These are phyloP conservation scores for Colletotrichum cereale DNA, from an alignment of 2,329 filamentous ascomycete species.

Conservation along the genomic window DNA sequence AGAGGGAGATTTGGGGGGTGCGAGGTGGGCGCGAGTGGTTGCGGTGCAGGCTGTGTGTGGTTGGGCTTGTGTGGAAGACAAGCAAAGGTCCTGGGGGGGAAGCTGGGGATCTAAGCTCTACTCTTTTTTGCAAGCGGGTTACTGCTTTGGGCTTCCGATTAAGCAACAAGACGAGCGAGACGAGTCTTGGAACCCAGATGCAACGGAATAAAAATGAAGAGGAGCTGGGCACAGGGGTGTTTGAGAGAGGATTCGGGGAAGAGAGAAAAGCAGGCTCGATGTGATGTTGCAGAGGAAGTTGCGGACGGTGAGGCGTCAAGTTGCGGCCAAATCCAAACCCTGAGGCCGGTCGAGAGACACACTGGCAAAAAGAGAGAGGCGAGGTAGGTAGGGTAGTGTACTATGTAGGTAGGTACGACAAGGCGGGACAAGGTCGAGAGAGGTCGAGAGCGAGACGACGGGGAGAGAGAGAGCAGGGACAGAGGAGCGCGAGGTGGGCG, in stretches of 20 bases:
- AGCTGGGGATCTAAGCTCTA: constrained; percentile 18
- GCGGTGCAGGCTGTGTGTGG: constrained; percentile 14
- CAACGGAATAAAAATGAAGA: constrained; percentile 6
- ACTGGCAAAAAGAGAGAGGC: constrained; percentile 1
- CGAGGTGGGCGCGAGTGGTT: constrained; percentile 6
- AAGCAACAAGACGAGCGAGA: constrained; percentile 1
- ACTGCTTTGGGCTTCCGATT: constrained; percentile 5
- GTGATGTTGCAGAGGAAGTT: constrained; percentile 23
- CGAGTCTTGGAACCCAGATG: constrained; percentile 1
- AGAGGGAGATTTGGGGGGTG: constrained; percentile 25
- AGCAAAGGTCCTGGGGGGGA: constrained; percentile 1
- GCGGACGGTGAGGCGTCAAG: constrained; percentile 22
- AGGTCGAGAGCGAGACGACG: constrained; percentile 17
- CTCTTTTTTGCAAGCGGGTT: constrained; percentile 3
- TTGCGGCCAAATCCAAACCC: constrained; percentile 24
- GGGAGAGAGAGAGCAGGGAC: constrained; percentile 24
- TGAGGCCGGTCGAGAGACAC: constrained; percentile 17
- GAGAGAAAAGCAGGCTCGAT: constrained; percentile 5
- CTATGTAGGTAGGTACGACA: constrained; percentile 10
- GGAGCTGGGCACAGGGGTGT: constrained; percentile 14
- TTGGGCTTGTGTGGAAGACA: background rate
- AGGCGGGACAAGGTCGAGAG: constrained; percentile 15
- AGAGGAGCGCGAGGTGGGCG: constrained; percentile 36
- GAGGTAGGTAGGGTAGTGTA: too few relatives aligned
- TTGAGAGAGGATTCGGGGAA: constrained; percentile 10